A percentile compares a stretch with the other conserved stretches of the same genome.
These are phyloP conservation scores for Fomitopsis palustris DNA, from an alignment of 1,284 basidiomycete genomes.

Conservation along the genomic window DNA sequence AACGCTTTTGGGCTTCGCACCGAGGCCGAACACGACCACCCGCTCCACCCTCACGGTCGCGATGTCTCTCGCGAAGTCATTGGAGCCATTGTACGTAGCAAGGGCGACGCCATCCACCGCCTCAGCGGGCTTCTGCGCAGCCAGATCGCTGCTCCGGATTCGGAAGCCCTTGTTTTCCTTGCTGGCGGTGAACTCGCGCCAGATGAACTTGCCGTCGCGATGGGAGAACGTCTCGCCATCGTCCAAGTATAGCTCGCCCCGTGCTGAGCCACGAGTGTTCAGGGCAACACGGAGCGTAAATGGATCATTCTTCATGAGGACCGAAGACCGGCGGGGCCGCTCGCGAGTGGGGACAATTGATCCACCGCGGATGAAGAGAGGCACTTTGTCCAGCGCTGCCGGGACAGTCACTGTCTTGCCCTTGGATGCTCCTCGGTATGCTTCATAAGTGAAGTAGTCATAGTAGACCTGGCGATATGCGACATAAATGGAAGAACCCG, in stretches of 20 bases:
- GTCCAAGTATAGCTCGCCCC: slow-evolving; percentile 91
- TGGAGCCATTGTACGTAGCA: slow-evolving; percentile 47
- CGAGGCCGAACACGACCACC: slow-evolving; percentile 75
- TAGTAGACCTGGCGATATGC: slow-evolving; percentile 74
- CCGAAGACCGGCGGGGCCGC: slow-evolving; percentile 82
- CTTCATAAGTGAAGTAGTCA: slow-evolving; percentile 78
- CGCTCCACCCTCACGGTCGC: slow-evolving; percentile 75
- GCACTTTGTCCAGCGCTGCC: slow-evolving; percentile 78
- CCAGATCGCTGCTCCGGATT: slow-evolving; percentile 57
- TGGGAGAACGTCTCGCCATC: slow-evolving; percentile 89
- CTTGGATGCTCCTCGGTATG: slow-evolving; percentile 62
- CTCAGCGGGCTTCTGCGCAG: slow-evolving; percentile 35
- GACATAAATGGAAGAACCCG: too few relatives aligned
- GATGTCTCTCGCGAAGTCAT: slow-evolving; percentile 69
- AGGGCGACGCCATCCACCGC: slow-evolving; percentile 52
- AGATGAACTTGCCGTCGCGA: slow-evolving; percentile 78
- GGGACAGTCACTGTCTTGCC: slow-evolving; percentile 71
- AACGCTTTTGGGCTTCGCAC: slow-evolving; percentile 58
- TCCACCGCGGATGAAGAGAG: slow-evolving; percentile 90
- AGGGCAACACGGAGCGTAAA: slow-evolving; percentile 90
- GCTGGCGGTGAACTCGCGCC: slow-evolving; percentile 71
- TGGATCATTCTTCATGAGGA: slow-evolving; percentile 89
- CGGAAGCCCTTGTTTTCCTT: slow-evolving; percentile 40
- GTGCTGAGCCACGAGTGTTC: slow-evolving; percentile 59
- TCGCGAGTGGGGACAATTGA: slow-evolving; percentile 87